Percentiles rank a stretch among this genome's conserved stretches.
phyloP scores from a whole-genome alignment of 2,329 filamentous ascomycete species.

The Fusarium setosum region DNA sequence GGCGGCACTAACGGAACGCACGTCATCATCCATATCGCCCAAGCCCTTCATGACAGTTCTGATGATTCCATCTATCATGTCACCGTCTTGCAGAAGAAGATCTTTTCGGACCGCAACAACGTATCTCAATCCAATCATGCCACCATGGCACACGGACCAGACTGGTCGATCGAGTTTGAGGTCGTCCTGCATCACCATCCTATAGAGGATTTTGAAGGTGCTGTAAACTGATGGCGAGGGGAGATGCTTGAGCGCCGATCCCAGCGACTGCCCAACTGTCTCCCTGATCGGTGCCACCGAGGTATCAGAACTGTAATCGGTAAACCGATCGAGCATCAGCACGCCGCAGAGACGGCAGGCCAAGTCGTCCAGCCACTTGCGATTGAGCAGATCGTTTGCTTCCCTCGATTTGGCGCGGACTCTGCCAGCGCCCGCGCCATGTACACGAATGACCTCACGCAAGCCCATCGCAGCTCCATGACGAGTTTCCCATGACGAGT shows the following conservation, averaged over 20 bases:
- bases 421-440: conserved; percentile 89
- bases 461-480: conserved; percentile 97
- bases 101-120: conserved; percentile 96
- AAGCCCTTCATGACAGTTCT: conserved; percentile 95
- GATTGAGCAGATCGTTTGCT: conserved; percentile 85
- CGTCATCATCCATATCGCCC: conserved; percentile 91
- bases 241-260: conserved; percentile 87
- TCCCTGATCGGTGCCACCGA: conserved; percentile 96
- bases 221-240: conserved; percentile 82
- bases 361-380: conserved; percentile 90
- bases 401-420: conserved; percentile 73
- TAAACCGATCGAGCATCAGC: conserved; percentile 96
- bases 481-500: conserved; percentile 92
- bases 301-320: conserved; percentile 97
- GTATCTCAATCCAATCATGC: conserved; percentile 96
- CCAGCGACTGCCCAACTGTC: conserved; percentile 93
- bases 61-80: conserved; percentile 93
- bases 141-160: conserved; percentile 97
- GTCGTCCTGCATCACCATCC: conserved; percentile 92
- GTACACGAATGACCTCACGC: conserved; percentile 90
- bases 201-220: conserved; percentile 86
- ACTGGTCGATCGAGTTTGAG: conserved; percentile 77
- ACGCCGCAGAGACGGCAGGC: conserved; percentile 96
- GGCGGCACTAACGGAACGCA: conserved; percentile 96
- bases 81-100: conserved; percentile 82